Evolutionary conservation across 23 red algal species (phyloP).

Genomic region (Cyanidium caldarium): DNA sequence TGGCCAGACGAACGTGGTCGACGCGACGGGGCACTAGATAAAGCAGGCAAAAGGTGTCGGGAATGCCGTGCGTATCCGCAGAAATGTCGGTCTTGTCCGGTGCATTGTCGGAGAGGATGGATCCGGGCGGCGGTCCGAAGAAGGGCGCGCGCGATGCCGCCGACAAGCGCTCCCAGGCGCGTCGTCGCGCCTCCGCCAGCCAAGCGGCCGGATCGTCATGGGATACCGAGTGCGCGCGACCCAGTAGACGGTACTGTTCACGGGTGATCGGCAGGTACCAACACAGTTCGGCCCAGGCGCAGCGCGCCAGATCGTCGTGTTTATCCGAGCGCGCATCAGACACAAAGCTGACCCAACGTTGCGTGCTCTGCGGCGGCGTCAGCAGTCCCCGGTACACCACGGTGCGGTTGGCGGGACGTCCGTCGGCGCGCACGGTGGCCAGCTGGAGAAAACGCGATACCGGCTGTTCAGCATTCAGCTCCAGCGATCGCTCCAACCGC

Average conservation of each 20-base stretch:
- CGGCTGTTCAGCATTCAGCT: neutral
- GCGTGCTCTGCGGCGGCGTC: neutral
- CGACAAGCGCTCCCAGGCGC: neutral
- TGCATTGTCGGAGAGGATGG: neutral
- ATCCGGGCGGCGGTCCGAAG: neutral
- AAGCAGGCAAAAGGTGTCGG: neutral
- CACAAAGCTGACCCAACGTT: neutral
- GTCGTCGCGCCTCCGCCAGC: neutral
- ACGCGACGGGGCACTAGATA: neutral
- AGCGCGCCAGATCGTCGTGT: neutral
- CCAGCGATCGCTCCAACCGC: neutral
- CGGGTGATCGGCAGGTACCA: slow-evolving; percentile 1
- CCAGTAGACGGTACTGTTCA: neutral
- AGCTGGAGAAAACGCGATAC: neutral
- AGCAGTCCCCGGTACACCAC: neutral
- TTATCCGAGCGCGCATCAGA: neutral
- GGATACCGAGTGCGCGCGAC: neutral
- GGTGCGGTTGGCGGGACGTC: neutral
- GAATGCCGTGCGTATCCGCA: neutral
- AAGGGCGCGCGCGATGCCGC: neutral
- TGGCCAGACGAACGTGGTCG: neutral
- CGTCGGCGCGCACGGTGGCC: neutral
- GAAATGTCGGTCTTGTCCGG: neutral
- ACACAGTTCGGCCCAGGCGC: neutral
- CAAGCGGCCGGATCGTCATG: neutral